A percentile compares a stretch with the other conserved stretches of the same genome.
Evolutionary conservation across 345 rosid genomes (phyloP).

Genomic region (Populus tremula): DNA sequence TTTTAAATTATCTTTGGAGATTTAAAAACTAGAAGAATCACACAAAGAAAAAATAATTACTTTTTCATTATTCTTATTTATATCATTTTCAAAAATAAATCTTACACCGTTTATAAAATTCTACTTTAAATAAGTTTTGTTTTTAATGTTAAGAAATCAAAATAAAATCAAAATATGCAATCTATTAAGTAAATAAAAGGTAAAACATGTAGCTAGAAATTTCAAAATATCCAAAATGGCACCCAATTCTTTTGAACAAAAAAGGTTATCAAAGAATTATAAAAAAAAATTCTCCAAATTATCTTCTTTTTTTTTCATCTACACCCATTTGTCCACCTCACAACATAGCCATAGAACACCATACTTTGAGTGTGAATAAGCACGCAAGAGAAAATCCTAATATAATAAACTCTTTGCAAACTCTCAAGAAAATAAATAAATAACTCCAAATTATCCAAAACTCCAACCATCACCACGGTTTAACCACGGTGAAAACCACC

Average conservation of each 20-base stretch:
- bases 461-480: background rate
- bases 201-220: background rate
- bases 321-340: background rate
- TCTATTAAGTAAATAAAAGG: background rate
- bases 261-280: background rate
- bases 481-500: conserved; percentile 9
- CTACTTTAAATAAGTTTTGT: no score
- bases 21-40: no score
- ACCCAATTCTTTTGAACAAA: background rate
- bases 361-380: background rate
- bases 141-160: no score
- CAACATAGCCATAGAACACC: background rate
- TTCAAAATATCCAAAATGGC: no score
- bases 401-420: background rate
- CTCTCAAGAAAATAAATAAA: background rate
- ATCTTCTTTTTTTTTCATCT: background rate
- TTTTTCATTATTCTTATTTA: no score
- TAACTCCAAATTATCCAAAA: background rate
- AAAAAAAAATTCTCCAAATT: background rate
- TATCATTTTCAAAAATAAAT: background rate
- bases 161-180: no score
- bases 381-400: background rate
- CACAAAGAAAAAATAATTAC: no score
- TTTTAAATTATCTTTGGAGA: no score
- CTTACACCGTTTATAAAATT: background rate